Evolutionary conservation across 345 rosid genomes (phyloP).

Genomic region (Heritiera littoralis): DNA sequence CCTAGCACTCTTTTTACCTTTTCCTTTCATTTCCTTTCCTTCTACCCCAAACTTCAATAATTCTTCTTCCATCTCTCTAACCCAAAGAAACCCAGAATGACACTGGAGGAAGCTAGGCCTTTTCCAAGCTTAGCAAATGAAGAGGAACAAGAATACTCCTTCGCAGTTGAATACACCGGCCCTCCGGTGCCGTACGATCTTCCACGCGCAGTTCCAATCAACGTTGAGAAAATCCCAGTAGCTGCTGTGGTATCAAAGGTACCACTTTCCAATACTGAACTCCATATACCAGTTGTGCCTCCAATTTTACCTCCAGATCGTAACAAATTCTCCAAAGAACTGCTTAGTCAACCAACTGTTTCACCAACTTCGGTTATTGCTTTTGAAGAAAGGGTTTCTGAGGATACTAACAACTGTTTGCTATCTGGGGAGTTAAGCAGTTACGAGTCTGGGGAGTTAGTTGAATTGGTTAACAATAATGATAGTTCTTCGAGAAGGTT

Average conservation of each 20-base stretch:
- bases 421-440: constrained; percentile 69
- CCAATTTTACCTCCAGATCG: constrained; percentile 62
- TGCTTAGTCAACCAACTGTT: constrained; percentile 50
- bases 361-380: constrained; percentile 70
- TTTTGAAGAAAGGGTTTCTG: constrained; percentile 46
- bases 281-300: constrained; percentile 77
- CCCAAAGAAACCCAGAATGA: constrained; percentile 24
- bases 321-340: constrained; percentile 48
- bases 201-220: constrained; percentile 90
- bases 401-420: constrained; percentile 38
- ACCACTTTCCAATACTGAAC: constrained; percentile 45
- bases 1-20: background rate
- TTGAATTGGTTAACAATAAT: constrained; percentile 30
- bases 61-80: constrained; percentile 4
- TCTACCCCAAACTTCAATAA: background rate
- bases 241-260: constrained; percentile 89
- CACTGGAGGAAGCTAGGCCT: constrained; percentile 28
- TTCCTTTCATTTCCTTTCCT: background rate
- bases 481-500: constrained; percentile 28
- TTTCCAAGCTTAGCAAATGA: constrained; percentile 40
- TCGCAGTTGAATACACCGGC: constrained; percentile 83
- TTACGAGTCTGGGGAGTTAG: constrained; percentile 58
- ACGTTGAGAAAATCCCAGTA: constrained; percentile 82
- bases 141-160: constrained; percentile 47
- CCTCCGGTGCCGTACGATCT: constrained; percentile 81